Base-by-base conservation (phyloP, 306 rosid species). In the Gynostemma pentaphyllum region DNA sequence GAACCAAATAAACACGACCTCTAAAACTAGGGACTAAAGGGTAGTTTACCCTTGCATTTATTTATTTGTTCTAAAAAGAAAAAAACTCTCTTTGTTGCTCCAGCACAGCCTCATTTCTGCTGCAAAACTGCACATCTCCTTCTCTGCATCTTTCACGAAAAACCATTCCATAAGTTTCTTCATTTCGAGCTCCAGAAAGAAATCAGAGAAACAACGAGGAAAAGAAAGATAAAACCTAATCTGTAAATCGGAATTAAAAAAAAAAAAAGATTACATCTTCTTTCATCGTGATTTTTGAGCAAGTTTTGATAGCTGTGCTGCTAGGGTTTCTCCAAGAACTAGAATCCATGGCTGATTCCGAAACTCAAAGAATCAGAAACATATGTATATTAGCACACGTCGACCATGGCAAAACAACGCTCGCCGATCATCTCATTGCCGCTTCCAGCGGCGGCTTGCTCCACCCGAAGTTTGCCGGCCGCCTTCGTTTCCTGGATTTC, bases 351-450 rank as follows among this genome's bases (percentile, higher is more conserved):
- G 68, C 30, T 48, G 75, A 63, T 52, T 44, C 63, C 54, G 84
- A 77, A 1, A 42, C 81, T 14, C 77, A 13, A 13, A 79, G 59
- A 28, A 79, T 91, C 66, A 82, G 97, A 4, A 90, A 87, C 84
- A 85, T 83, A 52, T 87, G 97, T 70, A 83, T 91, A 40, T 44
- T 85, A 2, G 97, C 97, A 7, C 97, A 91, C 67, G 96, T 91
- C 2, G 97, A 87, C 71, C 97, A 87, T 76, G 97, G 96, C 40
- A 91, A 90, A 62, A 91, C 97, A 4, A 90, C 95, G 9, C 87
- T 87, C 4, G 94, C 94, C 45, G 97, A 90, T 75, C 97, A 91
- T 68, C 81, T 90, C 13, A 90, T 85, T 19, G 89, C 96, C 4
- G 67, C 86, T 14, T 76, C 89, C 1, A 87, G 84, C 1, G 81